phyloP scores from a whole-genome alignment of 352 stramenopile genomes.

The Pythium aquatile region DNA sequence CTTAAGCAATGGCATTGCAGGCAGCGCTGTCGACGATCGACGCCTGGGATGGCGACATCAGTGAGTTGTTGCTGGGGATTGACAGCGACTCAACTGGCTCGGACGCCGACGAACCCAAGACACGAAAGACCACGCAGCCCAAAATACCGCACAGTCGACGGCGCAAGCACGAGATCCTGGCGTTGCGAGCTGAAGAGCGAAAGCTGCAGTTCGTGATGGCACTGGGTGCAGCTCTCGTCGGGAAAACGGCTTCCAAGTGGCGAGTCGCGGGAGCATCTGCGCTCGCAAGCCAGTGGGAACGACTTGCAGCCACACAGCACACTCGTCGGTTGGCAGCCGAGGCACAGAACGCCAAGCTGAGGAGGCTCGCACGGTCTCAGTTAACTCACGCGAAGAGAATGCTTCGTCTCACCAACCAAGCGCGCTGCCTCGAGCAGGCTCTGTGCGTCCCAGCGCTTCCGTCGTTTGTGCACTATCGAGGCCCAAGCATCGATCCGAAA shows the following conservation, averaged over 20 bases:
- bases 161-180: background rate
- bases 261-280: too few relatives aligned
- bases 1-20: background rate
- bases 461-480: background rate
- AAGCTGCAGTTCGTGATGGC: background rate
- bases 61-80: background rate
- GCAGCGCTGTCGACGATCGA: background rate
- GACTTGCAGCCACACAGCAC: background rate
- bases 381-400: background rate
- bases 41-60: background rate
- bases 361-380: background rate
- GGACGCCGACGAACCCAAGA: background rate
- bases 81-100: background rate
- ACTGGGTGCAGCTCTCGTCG: background rate
- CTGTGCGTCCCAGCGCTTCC: background rate
- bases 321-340: background rate
- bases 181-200: background rate
- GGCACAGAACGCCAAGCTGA: background rate
- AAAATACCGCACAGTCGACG: background rate
- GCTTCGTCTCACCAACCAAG: background rate
- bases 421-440: background rate
- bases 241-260: background rate
- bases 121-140: background rate
- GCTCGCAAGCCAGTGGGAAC: background rate
- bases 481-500: background rate